phyloP scores from a whole-genome alignment of 768 basidiomycete genomes.

The Hygrocybe coccinea region DNA sequence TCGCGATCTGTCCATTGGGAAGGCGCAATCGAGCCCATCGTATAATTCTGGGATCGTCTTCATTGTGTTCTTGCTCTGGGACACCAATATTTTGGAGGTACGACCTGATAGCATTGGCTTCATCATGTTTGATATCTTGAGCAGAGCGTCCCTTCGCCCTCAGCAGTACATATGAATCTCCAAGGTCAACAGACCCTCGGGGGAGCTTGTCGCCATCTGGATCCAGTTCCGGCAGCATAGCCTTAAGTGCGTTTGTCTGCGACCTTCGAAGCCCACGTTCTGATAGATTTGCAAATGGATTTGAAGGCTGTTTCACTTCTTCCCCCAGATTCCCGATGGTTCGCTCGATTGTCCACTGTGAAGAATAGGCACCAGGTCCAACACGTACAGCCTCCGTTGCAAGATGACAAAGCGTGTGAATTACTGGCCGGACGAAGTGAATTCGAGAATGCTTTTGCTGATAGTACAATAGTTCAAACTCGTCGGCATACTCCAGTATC shows the following conservation, averaged over 20 bases:
- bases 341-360: conserved; percentile 20
- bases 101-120: background rate
- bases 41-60: background rate
- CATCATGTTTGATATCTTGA: background rate
- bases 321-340: conserved; percentile 17
- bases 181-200: background rate
- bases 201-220: conserved; percentile 19
- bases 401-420: conserved; percentile 17
- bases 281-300: conserved; percentile 19
- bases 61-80: background rate
- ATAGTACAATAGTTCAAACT: conserved; percentile 18
- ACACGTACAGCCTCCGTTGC: conserved; percentile 12
- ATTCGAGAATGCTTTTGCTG: conserved; percentile 13
- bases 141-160: background rate
- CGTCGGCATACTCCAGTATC: conserved; percentile 12
- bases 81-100: background rate
- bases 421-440: conserved; percentile 15
- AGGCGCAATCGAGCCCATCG: conserved; percentile 4
- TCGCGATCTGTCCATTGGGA: conserved; percentile 8
- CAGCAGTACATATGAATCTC: background rate
- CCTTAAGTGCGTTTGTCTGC: background rate
- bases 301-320: conserved; percentile 16
- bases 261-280: conserved; percentile 8
- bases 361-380: conserved; percentile 9
- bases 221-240: conserved; percentile 11